These are phyloP conservation scores for Dysphania ambrosioides DNA, from an alignment of 148 eudicot genomes.

Conservation along the genomic window DNA sequence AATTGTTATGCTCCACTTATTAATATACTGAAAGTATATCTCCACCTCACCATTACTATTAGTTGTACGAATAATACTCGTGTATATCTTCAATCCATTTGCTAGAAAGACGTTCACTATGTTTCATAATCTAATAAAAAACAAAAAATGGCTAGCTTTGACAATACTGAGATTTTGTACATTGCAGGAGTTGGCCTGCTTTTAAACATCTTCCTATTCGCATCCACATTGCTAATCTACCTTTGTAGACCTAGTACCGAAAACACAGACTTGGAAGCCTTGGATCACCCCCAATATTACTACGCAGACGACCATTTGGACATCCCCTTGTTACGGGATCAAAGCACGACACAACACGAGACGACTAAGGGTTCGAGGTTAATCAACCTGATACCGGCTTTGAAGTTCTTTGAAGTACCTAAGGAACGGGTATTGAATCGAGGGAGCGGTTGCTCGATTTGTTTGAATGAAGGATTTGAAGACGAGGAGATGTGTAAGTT, in stretches of 20 bases:
- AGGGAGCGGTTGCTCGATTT: slow-evolving; percentile 24
- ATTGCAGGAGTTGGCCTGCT: slow-evolving; percentile 26
- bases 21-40: neutral
- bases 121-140: neutral
- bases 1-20: neutral
- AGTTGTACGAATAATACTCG: neutral
- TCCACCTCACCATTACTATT: neutral
- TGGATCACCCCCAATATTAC: neutral
- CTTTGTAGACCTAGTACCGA: neutral
- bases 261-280: slow-evolving; percentile 21
- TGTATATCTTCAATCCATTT: neutral
- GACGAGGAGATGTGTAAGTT: slow-evolving; percentile 28
- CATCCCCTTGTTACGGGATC: neutral
- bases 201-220: slow-evolving; percentile 21
- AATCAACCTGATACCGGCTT: slow-evolving; percentile 16
- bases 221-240: slow-evolving; percentile 13
- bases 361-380: neutral
- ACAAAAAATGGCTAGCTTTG: slow-evolving; percentile 16
- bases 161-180: slow-evolving; percentile 14
- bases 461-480: slow-evolving; percentile 30
- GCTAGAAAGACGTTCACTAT: neutral
- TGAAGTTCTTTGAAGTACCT: neutral
- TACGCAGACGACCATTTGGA: neutral
- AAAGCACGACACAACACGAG: neutral
- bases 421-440: neutral